These are phyloP conservation scores for Chamaecrista fasciculata DNA, from an alignment of 306 rosid species.

Conservation along the genomic window DNA sequence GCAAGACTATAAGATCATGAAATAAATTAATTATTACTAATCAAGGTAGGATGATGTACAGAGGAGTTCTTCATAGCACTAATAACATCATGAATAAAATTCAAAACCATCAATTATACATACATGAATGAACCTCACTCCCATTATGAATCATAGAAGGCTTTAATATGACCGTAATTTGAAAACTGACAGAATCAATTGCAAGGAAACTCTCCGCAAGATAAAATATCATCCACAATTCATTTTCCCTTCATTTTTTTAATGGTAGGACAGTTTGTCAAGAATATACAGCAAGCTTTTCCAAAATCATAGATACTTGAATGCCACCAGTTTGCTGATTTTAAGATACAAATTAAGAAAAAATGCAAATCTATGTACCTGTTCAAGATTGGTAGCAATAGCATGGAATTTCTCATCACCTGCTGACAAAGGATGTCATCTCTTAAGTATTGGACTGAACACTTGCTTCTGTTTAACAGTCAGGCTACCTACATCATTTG, in stretches of 20 bases:
- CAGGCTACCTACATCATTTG: no score
- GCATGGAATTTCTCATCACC: conserved; percentile 81
- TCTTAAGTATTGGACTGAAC: no score
- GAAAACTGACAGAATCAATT: neutral
- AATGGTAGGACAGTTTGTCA: neutral
- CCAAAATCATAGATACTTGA: neutral
- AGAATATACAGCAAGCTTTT: neutral
- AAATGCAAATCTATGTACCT: conserved; percentile 44
- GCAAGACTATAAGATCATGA: neutral
- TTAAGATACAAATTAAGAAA: neutral
- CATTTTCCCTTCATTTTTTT: neutral
- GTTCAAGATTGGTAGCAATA: conserved; percentile 95
- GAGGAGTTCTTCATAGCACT: conserved; percentile 8
- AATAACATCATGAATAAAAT: conserved; percentile 2
- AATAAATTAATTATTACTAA: neutral
- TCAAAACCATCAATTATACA: neutral
- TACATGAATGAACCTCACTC: neutral
- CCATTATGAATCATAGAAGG: neutral
- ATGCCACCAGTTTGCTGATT: conserved; percentile 10
- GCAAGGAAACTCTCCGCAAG: neutral
- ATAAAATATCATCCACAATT: conserved; percentile 4
- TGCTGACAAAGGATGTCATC: no score
- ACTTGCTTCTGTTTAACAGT: no score
- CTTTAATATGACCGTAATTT: neutral
- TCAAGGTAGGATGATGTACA: neutral